Evolutionary conservation across 2,329 filamentous ascomycete genomes (phyloP), one percentile per base, ranked within the genome.

Genomic region (Colletotrichum trifolii): DNA sequence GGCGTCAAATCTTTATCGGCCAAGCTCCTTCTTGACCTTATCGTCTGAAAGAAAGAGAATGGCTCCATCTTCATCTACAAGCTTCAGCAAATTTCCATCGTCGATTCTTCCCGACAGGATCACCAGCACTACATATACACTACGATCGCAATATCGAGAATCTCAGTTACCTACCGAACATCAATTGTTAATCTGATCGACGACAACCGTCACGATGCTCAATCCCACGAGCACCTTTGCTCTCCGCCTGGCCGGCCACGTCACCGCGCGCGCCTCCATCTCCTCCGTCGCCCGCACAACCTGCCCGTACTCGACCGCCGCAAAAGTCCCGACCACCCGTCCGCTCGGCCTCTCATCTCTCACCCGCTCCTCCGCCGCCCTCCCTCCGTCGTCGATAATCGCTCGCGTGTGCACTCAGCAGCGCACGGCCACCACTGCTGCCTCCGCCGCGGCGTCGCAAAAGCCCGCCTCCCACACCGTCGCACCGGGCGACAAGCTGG

Each of bases 401-500:
- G 65, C 62, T 56, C 46, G 59, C 54, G 67, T 66, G 58, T 66
- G 68, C 67, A 46, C 67, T 50, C 69, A 66, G 40, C 67, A 68
- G 45, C 69, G 59, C 54, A 47, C 54, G 35, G 56, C 54, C n/a
- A 66, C 68, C 33, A 64, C 58, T 35, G 52, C 54, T 39, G 45
- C 61, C 46, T 50, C 50, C 42, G 53, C 50, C 53, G 50, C 64
- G 45, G 60, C 57, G 53, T 65, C 57, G 52, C 62, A 62, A 62
- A 50, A 36, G 54, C 46, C 52, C 42, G 10, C 71, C 46, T 49
- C 50, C 38, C 52, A 71, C 70, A 56, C 66, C 43, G 33, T 66
- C 8, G 62, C 54, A 15, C 48, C 60, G 59, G 57, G 58, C 55
- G 54, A 71, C 40, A 73, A 77, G n/a, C 87, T 94, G 46, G 87